Evolutionary conservation across 257 asterid genomes (phyloP).

Genomic region (Solanum paucissectum): DNA sequence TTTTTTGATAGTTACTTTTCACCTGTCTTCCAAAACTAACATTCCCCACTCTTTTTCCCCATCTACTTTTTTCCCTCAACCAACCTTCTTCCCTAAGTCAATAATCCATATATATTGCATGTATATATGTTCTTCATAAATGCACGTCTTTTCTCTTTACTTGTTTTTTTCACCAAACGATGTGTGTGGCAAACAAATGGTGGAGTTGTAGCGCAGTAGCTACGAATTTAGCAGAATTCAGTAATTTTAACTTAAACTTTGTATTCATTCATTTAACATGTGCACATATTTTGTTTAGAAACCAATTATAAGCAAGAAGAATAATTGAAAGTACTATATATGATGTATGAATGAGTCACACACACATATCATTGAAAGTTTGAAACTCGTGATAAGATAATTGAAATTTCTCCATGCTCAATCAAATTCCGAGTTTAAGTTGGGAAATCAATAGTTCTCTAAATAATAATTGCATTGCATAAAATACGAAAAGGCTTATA

Average conservation of each 20-base stretch:
- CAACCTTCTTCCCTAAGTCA: constrained; percentile 6
- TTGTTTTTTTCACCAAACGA: not conserved
- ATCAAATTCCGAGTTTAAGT: not conserved
- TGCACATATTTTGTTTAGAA: not conserved
- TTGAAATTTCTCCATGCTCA: not conserved
- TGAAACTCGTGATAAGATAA: not conserved
- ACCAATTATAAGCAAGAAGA: not conserved
- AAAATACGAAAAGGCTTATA: not conserved
- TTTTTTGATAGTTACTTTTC: constrained; percentile 13
- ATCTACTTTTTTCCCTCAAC: constrained; percentile 14
- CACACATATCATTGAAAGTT: not conserved
- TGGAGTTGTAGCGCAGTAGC: not conserved
- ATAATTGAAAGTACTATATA: not conserved
- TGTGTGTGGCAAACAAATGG: not conserved
- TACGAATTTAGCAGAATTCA: not conserved
- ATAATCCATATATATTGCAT: not conserved
- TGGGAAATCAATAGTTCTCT: not conserved
- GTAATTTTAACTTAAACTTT: not conserved
- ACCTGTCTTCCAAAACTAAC: constrained; percentile 12
- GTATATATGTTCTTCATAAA: not conserved
- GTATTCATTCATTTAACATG: not conserved
- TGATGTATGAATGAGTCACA: not conserved
- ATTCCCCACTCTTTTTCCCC: not conserved
- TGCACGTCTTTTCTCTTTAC: not conserved
- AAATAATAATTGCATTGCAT: not conserved